These are phyloP conservation scores for Thuja plicata DNA, from an alignment of 83 land plant genomes.

Conservation along the genomic window DNA sequence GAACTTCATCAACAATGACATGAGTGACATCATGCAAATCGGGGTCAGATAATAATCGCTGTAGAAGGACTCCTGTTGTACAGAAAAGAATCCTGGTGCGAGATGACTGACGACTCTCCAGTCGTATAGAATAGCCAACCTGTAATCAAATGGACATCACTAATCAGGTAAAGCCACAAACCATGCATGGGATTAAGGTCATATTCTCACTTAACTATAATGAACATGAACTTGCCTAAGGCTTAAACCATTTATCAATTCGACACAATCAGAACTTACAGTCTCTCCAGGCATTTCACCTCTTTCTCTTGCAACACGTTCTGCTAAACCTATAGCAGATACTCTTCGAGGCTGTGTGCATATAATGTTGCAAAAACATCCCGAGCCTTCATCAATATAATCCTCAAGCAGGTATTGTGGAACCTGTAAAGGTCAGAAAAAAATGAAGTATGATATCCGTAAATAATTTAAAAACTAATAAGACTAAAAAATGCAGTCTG, in stretches of 20 bases:
- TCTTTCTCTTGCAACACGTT: constrained; percentile 56
- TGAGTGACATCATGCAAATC: constrained; percentile 31
- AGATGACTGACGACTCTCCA: constrained; percentile 28
- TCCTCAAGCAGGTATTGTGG: constrained; percentile 55
- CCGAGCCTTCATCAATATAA: constrained; percentile 49
- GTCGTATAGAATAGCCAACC: constrained; percentile 44
- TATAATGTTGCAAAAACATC: constrained; percentile 46
- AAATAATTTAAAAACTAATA: not conserved
- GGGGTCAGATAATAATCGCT: constrained; percentile 31
- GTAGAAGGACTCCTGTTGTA: constrained; percentile 36
- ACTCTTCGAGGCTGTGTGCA: constrained; percentile 59
- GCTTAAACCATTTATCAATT: not conserved
- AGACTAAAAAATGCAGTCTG: not conserved
- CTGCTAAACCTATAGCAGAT: constrained; percentile 58
- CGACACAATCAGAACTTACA: constrained; percentile 13
- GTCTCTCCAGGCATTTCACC: constrained; percentile 47
- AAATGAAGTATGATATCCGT: not conserved
- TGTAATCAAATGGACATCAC: not conserved
- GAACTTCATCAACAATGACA: constrained; percentile 39
- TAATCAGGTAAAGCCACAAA: not conserved
- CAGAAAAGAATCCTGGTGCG: constrained; percentile 44
- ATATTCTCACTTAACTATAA: not conserved
- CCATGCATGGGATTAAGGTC: not conserved
- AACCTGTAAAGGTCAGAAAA: constrained; percentile 10
- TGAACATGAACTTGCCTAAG: not conserved